Evolutionary conservation across 306 rosid genomes (phyloP).

Genomic region (Ochetophila trinervis): DNA sequence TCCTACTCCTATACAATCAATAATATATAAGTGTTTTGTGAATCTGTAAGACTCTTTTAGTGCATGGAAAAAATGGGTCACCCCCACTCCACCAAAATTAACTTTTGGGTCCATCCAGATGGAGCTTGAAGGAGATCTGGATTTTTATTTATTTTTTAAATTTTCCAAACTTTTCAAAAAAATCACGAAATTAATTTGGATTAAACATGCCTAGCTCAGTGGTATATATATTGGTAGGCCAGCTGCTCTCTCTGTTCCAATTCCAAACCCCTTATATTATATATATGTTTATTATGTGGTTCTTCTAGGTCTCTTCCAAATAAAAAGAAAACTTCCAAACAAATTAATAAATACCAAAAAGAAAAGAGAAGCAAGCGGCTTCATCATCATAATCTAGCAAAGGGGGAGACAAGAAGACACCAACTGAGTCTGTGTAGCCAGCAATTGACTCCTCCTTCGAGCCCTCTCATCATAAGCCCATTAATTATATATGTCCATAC

Average conservation of each 20-base stretch:
- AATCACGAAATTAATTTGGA: no score
- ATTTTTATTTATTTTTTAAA: background rate
- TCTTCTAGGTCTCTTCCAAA: slow-evolving; percentile 25
- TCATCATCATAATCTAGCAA: slow-evolving; percentile 43
- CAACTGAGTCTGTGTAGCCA: slow-evolving; percentile 67
- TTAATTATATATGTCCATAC: slow-evolving; percentile 23
- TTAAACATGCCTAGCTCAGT: no score
- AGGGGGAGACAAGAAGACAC: slow-evolving; percentile 75
- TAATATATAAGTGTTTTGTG: slow-evolving; percentile 7
- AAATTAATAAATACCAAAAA: slow-evolving; percentile 24
- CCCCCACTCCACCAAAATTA: slow-evolving; percentile 34
- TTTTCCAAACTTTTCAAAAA: no score
- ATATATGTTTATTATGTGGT: no score
- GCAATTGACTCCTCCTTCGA: slow-evolving; percentile 56
- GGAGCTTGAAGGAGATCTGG: slow-evolving; percentile 40
- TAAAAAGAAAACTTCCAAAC: background rate
- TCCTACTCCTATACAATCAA: background rate
- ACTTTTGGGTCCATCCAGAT: slow-evolving; percentile 55
- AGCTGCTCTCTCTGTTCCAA: no score
- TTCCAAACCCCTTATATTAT: no score
- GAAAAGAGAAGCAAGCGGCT: slow-evolving; percentile 26
- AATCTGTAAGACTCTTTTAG: slow-evolving; percentile 60
- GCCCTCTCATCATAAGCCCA: slow-evolving; percentile 45
- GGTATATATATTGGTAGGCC: no score
- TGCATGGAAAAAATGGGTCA: slow-evolving; percentile 56